A percentile compares a stretch with the other conserved stretches of the same genome.
phyloP scores from a whole-genome alignment of 768 basidiomycete species.

The Collybia sp. region DNA sequence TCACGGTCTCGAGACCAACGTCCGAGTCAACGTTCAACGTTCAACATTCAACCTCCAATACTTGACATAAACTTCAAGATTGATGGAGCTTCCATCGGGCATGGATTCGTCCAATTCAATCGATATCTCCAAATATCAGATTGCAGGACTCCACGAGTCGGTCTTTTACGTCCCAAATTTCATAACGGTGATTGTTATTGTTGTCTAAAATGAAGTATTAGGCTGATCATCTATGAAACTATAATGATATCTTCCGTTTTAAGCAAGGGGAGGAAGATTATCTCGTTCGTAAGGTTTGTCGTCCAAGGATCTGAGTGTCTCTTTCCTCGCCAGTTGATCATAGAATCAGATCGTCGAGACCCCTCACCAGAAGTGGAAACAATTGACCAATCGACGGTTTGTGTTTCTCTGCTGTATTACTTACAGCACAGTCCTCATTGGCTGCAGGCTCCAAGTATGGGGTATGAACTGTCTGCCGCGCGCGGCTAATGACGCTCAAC shows the following conservation, averaged over 20 bases:
- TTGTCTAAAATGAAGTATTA: neutral
- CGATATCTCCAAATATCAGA: slow-evolving; percentile 22
- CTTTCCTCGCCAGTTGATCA: slow-evolving; percentile 3
- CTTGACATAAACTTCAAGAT: slow-evolving; percentile 4
- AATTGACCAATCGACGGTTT: slow-evolving; percentile 64
- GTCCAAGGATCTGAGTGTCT: slow-evolving; percentile 9
- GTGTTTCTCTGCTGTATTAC: slow-evolving; percentile 14
- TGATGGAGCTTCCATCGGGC: neutral
- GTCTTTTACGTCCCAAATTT: slow-evolving; percentile 75
- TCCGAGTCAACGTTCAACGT: no score
- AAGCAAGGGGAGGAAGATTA: slow-evolving; percentile 70
- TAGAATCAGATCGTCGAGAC: slow-evolving; percentile 62
- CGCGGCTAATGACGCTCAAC: slow-evolving; percentile 3
- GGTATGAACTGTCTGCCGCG: slow-evolving; percentile 31
- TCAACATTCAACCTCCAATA: neutral
- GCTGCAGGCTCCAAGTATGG: slow-evolving; percentile 65
- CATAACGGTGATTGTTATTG: slow-evolving; percentile 38
- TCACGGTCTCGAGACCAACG: no score
- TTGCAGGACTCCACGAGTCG: slow-evolving; percentile 35
- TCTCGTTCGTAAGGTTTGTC: slow-evolving; percentile 65
- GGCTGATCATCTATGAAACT: neutral
- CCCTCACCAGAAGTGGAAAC: slow-evolving; percentile 82
- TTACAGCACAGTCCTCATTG: neutral
- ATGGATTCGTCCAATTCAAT: slow-evolving; percentile 2
- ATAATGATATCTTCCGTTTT: slow-evolving; percentile 1